A percentile compares a stretch with the other conserved stretches of the same genome.
Conservation (phyloP, 1,284 basidiomycete genomes). For the Ceratobasidium theobromae region DNA sequence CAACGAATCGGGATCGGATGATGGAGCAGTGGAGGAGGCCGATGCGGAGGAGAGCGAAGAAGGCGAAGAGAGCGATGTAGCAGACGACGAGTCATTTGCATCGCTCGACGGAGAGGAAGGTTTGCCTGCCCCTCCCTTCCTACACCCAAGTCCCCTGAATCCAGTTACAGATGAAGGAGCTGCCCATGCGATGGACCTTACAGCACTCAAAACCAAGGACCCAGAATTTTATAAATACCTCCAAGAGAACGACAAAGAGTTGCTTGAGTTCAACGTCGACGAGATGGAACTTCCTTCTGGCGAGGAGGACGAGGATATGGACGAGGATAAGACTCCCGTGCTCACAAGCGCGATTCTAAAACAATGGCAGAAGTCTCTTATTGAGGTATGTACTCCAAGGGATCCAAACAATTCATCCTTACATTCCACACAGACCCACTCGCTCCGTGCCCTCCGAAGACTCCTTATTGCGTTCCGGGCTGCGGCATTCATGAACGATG, state of each 20-base stretch:
- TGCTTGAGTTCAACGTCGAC: constrained; percentile 73
- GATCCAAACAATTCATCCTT: not conserved
- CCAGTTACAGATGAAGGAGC: constrained; percentile 60
- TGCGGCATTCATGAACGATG: constrained; percentile 86
- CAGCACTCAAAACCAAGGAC: constrained; percentile 90
- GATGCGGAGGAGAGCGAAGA: constrained; percentile 51
- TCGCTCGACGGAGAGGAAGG: constrained; percentile 76
- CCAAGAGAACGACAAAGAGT: constrained; percentile 90
- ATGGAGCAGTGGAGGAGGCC: too few relatives aligned
- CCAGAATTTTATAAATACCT: constrained; percentile 99
- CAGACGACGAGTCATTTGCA: constrained; percentile 71
- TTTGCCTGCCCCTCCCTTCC: constrained; percentile 40
- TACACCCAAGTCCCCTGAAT: constrained; percentile 30
- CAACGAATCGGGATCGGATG: too few relatives aligned
- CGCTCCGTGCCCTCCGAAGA: constrained; percentile 81
- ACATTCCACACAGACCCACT: constrained; percentile 78
- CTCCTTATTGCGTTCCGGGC: constrained; percentile 87
- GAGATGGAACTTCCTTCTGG: constrained; percentile 37
- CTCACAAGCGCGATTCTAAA: constrained; percentile 77
- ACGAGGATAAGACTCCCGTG: constrained; percentile 52
- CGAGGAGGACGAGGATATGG: constrained; percentile 45
- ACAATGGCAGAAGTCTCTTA: constrained; percentile 87
- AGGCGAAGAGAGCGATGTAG: constrained; percentile 53
- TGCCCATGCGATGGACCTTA: constrained; percentile 78
- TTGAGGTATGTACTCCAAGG: constrained; percentile 62